phyloP scores from a whole-genome alignment of 495 filamentous ascomycete genomes.

The Penicillium tannophilum region DNA sequence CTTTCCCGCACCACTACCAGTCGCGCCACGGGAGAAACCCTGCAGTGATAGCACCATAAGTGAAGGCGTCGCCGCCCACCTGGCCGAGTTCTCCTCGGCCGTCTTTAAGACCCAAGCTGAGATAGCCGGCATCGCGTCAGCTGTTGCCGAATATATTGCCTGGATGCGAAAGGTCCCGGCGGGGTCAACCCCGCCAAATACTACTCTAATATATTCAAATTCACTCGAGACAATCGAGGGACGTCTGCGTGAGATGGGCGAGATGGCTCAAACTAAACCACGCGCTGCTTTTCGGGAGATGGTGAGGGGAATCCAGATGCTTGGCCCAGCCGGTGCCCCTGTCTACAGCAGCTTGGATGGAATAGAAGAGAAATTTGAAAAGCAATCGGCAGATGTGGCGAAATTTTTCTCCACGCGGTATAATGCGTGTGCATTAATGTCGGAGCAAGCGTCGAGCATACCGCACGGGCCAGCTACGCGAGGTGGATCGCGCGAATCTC shows the following conservation, averaged over 20 bases:
- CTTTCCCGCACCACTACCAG: background rate
- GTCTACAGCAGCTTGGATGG: background rate
- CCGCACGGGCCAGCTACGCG: background rate
- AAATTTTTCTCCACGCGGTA: background rate
- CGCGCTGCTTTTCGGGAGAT: background rate
- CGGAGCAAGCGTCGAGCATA: background rate
- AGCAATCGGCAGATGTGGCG: slow-evolving; percentile 2
- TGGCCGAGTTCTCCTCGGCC: background rate
- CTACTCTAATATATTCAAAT: background rate
- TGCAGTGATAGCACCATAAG: background rate
- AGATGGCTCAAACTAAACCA: background rate
- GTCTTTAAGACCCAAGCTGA: background rate
- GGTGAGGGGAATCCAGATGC: background rate
- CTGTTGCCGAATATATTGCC: slow-evolving; percentile 1
- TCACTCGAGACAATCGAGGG: slow-evolving; percentile 2
- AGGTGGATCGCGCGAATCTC: background rate
- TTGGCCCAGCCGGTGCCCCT: background rate
- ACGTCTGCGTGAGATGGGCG: background rate
- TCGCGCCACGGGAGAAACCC: background rate
- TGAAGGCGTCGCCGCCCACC: background rate
- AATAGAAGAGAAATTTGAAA: background rate
- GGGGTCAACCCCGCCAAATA: background rate
- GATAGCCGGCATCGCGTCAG: background rate
- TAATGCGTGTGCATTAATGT: slow-evolving; percentile 4
- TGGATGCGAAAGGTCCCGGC: background rate